Base-by-base conservation (phyloP, 306 rosid species). In the Cicer bijugum region DNA sequence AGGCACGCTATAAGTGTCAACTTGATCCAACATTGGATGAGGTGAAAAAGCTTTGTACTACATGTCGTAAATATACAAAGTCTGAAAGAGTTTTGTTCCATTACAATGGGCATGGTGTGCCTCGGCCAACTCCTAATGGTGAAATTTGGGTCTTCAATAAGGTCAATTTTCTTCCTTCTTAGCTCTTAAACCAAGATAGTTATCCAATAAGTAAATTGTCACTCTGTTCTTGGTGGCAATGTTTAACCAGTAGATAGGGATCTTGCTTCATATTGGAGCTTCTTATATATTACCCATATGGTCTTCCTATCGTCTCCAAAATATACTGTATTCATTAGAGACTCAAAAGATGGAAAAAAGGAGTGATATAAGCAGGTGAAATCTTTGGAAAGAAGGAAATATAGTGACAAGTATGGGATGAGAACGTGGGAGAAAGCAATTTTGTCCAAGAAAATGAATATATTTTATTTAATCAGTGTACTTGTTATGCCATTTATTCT, bases 81-180 rank as follows among this genome's bases (percentile, higher is more conserved):
- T 81, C 90, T 0, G 99, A 91, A 85, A 87, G 99, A 86, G 99
- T 95, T 76, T 82, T 95, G 67, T 95, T 91, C 80, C 99, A 95
- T 83, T 95, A 95, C 79, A 95, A 95, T 82, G 99, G 99, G 72
- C 99, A 95, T 75, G 99, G 97, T 72, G 99, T 95, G 75, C 97
- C 99, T 28, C 92, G 92, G 84, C 97, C 99, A 65, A 92, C 99
- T 63, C 81, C 93, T 51, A 92, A 90, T 70, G 97, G 97, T 75
- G 99, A 95, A 95, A 90, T 95, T 70, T 95, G 99, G 99, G 93
- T 95, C 67, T 95, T 95, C 84, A 92, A 95, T 83, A 95, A 88
- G 99, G 99, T 94, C 56, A 76, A 59, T 77, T 60, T 53, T 71
- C 46, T 3, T 55, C 59, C 71, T 50, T 67, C 43, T 55, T 61